Evolutionary conservation across 257 asterid species (phyloP).

Genomic region (Linderniella brevidens): DNA sequence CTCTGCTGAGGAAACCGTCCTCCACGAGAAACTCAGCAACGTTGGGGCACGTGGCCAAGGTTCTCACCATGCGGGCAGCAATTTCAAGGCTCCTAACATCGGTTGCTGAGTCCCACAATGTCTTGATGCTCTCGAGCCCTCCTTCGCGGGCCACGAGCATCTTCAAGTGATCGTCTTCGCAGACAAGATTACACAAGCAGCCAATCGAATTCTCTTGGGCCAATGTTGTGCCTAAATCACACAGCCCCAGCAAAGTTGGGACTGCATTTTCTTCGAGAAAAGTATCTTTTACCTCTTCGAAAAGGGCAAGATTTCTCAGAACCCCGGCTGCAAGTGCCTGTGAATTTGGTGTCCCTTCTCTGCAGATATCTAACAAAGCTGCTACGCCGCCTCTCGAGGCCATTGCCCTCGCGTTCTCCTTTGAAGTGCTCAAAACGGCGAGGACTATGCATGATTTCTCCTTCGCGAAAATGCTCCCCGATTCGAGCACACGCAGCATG

Average conservation of each 20-base stretch:
- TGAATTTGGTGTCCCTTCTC: constrained; percentile 64
- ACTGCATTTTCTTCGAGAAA: constrained; percentile 57
- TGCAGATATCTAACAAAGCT: constrained; percentile 56
- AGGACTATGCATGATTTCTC: constrained; percentile 69
- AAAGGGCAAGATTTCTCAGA: constrained; percentile 36
- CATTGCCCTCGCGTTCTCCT: constrained; percentile 84
- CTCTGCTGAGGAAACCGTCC: constrained; percentile 30
- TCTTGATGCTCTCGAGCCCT: constrained; percentile 42
- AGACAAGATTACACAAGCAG: constrained; percentile 51
- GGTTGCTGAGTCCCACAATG: constrained; percentile 52
- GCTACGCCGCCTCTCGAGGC: constrained; percentile 88
- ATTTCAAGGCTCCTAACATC: constrained; percentile 37
- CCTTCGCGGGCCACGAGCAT: constrained; percentile 54
- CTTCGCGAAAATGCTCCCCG: constrained; percentile 69
- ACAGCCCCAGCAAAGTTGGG: constrained; percentile 23
- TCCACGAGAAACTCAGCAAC: constrained; percentile 43
- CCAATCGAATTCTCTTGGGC: constrained; percentile 75
- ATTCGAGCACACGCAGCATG: constrained; percentile 65
- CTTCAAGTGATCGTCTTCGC: constrained; percentile 36
- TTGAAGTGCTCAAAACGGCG: constrained; percentile 38
- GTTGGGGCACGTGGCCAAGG: constrained; percentile 36
- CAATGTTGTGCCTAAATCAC: constrained; percentile 50
- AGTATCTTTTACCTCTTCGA: constrained; percentile 39
- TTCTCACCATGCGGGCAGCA: constrained; percentile 37
- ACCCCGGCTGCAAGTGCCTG: constrained; percentile 81